Evolutionary conservation across 345 rosid genomes (phyloP).

Genomic region (Arabidopsis arenosa): DNA sequence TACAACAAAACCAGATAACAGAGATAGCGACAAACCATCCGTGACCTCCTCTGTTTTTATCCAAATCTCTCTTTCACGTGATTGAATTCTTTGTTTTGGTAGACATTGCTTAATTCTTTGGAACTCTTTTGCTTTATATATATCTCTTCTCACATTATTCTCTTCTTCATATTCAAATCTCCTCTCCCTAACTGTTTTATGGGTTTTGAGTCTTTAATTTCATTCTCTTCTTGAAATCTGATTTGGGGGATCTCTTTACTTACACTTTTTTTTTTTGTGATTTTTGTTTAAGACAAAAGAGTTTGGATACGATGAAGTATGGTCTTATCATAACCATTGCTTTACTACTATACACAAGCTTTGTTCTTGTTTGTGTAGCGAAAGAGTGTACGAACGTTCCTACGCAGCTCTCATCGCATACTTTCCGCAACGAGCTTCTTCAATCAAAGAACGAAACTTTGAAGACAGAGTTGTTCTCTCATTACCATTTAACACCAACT

Average conservation of each 20-base stretch:
- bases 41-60: slow-evolving; percentile 32
- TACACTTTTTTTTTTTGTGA: neutral
- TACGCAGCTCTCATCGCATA: slow-evolving; percentile 72
- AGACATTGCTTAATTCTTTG: slow-evolving; percentile 37
- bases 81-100: slow-evolving; percentile 16
- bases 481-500: slow-evolving; percentile 81
- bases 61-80: slow-evolving; percentile 31
- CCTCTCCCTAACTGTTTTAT: neutral
- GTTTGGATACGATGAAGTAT: slow-evolving; percentile 30
- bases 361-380: slow-evolving; percentile 38
- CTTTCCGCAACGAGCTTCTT: slow-evolving; percentile 66
- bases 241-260: neutral
- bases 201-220: slow-evolving; percentile 16
- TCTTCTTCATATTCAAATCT: slow-evolving; percentile 12
- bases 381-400: slow-evolving; percentile 93
- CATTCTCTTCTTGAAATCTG: slow-evolving; percentile 18
- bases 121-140: slow-evolving; percentile 41
- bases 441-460: slow-evolving; percentile 69
- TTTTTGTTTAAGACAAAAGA: slow-evolving; percentile 24
- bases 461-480: slow-evolving; percentile 69
- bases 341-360: slow-evolving; percentile 20
- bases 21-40: slow-evolving; percentile 45
- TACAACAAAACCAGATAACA: slow-evolving; percentile 10
- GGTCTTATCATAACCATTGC: slow-evolving; percentile 27
- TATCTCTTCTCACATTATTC: slow-evolving; percentile 29